Evolutionary conservation across 176 grass and related monocot genomes (phyloP).

Genomic region (Zea luxurians): DNA sequence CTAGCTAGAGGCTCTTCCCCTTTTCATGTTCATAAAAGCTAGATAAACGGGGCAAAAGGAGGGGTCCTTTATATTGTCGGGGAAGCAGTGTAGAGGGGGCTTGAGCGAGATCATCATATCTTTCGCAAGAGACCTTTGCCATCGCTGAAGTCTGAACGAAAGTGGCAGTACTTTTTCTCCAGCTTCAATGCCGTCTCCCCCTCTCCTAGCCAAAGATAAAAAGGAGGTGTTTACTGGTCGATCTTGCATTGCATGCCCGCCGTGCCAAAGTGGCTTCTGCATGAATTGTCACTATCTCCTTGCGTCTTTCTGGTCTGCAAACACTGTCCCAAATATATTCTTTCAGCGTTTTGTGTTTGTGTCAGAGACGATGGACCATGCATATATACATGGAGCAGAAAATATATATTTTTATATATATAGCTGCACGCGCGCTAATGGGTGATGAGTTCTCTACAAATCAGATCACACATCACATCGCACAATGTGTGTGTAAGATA

Average conservation of each 20-base stretch:
- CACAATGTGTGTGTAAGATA: not conserved
- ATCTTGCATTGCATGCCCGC: slow-evolving; percentile 29
- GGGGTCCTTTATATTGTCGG: too few relatives aligned
- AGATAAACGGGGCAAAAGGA: too few relatives aligned
- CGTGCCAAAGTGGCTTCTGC: slow-evolving; percentile 45
- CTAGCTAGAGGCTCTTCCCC: too few relatives aligned
- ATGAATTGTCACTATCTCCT: slow-evolving; percentile 45
- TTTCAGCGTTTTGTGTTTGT: slow-evolving; percentile 1
- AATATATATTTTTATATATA: not conserved
- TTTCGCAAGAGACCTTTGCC: slow-evolving; percentile 26
- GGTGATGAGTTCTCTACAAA: not conserved
- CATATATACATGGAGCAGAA: not conserved
- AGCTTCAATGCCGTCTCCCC: slow-evolving; percentile 17
- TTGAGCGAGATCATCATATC: not conserved
- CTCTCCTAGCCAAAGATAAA: slow-evolving; percentile 25
- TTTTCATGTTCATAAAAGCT: too few relatives aligned
- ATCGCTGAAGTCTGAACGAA: slow-evolving; percentile 14
- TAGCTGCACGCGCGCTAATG: too few relatives aligned
- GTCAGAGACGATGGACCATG: not conserved
- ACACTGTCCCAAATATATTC: slow-evolving; percentile 14
- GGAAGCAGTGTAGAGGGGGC: too few relatives aligned
- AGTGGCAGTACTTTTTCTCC: slow-evolving; percentile 23
- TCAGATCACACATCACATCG: not conserved
- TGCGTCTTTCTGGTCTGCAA: slow-evolving; percentile 25
- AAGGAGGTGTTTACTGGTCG: not conserved